Conservation (phyloP, 2,329 filamentous ascomycete genomes). For the Colletotrichum tamarilloi region DNA sequence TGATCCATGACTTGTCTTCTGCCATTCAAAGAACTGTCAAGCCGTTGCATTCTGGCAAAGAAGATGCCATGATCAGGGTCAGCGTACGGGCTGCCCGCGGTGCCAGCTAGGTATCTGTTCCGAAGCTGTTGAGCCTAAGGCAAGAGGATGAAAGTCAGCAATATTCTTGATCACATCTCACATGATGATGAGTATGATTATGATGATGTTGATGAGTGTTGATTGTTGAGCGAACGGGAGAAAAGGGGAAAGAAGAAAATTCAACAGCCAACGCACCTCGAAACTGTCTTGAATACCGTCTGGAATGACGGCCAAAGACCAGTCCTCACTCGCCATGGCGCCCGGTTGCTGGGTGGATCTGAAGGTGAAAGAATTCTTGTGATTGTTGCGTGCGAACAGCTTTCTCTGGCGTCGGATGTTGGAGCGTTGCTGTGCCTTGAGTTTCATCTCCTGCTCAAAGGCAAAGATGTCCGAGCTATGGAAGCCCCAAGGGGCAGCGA, state of each 20-base stretch:
- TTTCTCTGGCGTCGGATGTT: slow-evolving; percentile 24
- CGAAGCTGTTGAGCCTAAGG: slow-evolving; percentile 33
- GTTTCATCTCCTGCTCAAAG: slow-evolving; percentile 29
- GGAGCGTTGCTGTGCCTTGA: slow-evolving; percentile 16
- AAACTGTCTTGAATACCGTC: slow-evolving; percentile 35
- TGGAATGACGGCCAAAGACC: slow-evolving; percentile 1
- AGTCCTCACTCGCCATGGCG: slow-evolving; percentile 26
- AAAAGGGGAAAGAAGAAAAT: neutral
- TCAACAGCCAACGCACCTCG: slow-evolving; percentile 28
- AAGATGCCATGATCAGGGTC: slow-evolving; percentile 24
- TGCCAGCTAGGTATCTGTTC: slow-evolving; percentile 36
- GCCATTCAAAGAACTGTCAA: slow-evolving; percentile 17
- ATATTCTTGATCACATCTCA: slow-evolving; percentile 29
- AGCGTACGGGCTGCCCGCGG: slow-evolving; percentile 35
- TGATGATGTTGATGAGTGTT: neutral
- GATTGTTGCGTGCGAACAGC: slow-evolving; percentile 18
- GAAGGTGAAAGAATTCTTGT: slow-evolving; percentile 13
- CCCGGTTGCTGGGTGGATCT: slow-evolving; percentile 16
- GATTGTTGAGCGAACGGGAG: neutral
- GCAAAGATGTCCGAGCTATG: slow-evolving; percentile 32
- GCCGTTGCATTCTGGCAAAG: slow-evolving; percentile 22
- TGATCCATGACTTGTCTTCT: slow-evolving; percentile 29
- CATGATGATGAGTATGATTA: neutral
- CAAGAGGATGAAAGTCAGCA: slow-evolving; percentile 7
- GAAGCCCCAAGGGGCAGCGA: slow-evolving; percentile 24